Evolutionary conservation across 2,329 filamentous ascomycete species (phyloP), one percentile per base, ranked within the genome.

Genomic region (Bipolaris oryzae): DNA sequence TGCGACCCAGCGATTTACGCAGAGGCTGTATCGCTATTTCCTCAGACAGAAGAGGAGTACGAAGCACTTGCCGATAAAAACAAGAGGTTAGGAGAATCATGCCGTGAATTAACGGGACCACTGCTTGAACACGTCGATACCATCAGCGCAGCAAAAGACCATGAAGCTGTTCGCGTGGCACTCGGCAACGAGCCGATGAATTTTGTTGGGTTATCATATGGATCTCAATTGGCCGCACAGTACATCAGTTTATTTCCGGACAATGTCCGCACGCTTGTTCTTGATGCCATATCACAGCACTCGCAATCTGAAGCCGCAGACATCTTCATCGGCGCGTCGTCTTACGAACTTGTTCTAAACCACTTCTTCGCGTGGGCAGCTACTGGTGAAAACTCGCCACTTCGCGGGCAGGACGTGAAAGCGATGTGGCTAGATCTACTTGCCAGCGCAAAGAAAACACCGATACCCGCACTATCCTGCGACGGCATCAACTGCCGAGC

Each of bases 271-370:
- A 68, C 75, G 2, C 72, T 81, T 59, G 76, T 71, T 0, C 71
- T 82, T n/a, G 80, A 82, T 67, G 80, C 79, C 20, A 74, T 76
- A 31, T 53, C 80, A 31, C 78, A 81, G 62, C 79, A 79, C 61
- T 74, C 74, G 1, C 73, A 75, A 45, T 58, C 68, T 25, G 74
- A 77, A 56, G 57, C 73, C 2, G 64, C 71, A 5, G 74, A 76
- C 33, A 48, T 79, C 1, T 63, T 74, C 2, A 73, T 71, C 31
- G 77, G 79, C 64, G 55, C 71, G 5, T 64, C 69, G 1, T 67
- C 76, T 3, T 80, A 79, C 66, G 74, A 77, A 44, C 59, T 64
- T 3, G 73, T 66, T 1, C 62, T 80, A 5, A 63, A 70, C 54
- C 57, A 73, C 7, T 79, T 79, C 68, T 78, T 79, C 61, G 31